Evolutionary conservation across 257 asterid species (phyloP), one percentile per base, ranked within the genome.

Genomic region (Plantago elongata): DNA sequence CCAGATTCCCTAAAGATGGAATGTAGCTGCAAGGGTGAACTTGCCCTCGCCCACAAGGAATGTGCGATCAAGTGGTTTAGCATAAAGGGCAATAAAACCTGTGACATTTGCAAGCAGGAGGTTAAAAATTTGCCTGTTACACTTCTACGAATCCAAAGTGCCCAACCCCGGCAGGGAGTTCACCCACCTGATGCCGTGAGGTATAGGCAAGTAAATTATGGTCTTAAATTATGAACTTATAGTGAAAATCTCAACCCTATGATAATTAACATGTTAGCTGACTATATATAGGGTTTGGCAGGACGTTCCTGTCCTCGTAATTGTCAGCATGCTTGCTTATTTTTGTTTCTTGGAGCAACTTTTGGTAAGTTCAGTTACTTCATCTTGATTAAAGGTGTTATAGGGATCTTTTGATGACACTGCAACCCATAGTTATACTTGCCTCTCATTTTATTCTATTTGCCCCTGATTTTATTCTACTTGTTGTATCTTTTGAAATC

Each of bases 291-390:
- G 98, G 90, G 79, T 86, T 67, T 91, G 95, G 95, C 98, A 84
- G 78, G 98, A 86, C 29, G 94, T 91, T 59, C 98, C 95, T 0
- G 79, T 91, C 74, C 95, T 91, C 13, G 98, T 91, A 50, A 84
- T 91, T 9, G 84, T 88, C 68, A 88, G 96, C 90, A 86, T 86
- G 96, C 96, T 91, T 60, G 95, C 90, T 3, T 91, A 86, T 80
- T 88, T 92, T 73, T 92, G 97, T 79, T 92, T 92, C 71, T 80
- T 92, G 59, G 99, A 92, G 88, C 98, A 88, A 64, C 93, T 92
- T 79, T 75, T 92, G 97, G 98, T 88, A 48, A 81, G 90, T 44
- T 22, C 45, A 67, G 42, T 43, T 58, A 48, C 47, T 69, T 54
- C 27, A 8, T 16, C 0, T 34, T 34, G 40, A 7, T 34, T 34